Evolutionary conservation across 2,329 filamentous ascomycete genomes (phyloP).

Genomic region (Drechslerella coelobrocha): DNA sequence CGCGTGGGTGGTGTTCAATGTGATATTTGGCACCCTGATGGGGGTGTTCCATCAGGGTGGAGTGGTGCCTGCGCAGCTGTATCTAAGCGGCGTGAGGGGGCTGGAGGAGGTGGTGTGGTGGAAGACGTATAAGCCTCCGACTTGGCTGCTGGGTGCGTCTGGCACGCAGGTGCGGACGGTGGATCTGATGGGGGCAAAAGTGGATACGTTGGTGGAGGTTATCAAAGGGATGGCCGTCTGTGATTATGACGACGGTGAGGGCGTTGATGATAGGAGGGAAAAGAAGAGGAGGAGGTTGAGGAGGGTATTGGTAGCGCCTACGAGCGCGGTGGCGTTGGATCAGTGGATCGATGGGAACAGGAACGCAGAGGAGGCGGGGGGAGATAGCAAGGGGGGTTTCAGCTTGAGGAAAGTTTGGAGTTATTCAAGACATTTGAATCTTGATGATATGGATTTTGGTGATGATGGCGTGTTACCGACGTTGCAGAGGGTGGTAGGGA

Average conservation of each 20-base stretch:
- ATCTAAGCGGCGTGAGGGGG: slow-evolving; percentile 57
- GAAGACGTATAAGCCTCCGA: slow-evolving; percentile 65
- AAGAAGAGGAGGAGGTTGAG: slow-evolving; percentile 4
- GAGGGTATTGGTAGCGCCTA: slow-evolving; percentile 58
- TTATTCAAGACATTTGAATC: slow-evolving; percentile 61
- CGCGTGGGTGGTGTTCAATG: slow-evolving; percentile 63
- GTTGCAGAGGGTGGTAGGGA: slow-evolving; percentile 60
- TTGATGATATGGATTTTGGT: slow-evolving; percentile 64
- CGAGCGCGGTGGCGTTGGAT: slow-evolving; percentile 60
- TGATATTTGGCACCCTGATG: slow-evolving; percentile 62
- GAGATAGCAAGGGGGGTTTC: slow-evolving; percentile 48
- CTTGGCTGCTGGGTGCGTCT: slow-evolving; percentile 62
- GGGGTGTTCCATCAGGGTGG: slow-evolving; percentile 65
- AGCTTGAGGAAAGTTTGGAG: slow-evolving; percentile 59
- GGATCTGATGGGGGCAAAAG: slow-evolving; percentile 63
- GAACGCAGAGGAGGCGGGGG: slow-evolving; percentile 31
- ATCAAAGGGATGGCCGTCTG: slow-evolving; percentile 56
- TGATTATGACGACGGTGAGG: not conserved
- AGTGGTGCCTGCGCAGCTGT: slow-evolving; percentile 62
- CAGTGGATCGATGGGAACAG: slow-evolving; percentile 54
- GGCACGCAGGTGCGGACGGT: slow-evolving; percentile 56
- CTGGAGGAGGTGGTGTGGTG: slow-evolving; percentile 63
- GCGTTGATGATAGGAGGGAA: not conserved
- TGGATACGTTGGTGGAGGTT: slow-evolving; percentile 58
- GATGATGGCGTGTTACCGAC: slow-evolving; percentile 62